These are phyloP conservation scores for Phytomonas francai DNA, from an alignment of 208 protist genomes.

Conservation along the genomic window DNA sequence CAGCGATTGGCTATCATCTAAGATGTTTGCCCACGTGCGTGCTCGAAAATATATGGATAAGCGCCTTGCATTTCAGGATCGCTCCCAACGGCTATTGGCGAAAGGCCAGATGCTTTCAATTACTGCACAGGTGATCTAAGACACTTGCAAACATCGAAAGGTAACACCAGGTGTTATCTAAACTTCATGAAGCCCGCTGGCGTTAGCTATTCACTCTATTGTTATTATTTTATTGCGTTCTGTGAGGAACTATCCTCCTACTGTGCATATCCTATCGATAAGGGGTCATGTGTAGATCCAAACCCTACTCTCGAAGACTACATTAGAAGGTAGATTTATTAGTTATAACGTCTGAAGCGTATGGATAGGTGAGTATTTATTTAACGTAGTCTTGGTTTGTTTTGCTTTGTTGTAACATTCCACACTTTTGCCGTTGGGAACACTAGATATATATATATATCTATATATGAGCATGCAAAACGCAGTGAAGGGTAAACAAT, in stretches of 20 bases:
- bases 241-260: neutral
- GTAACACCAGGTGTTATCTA: neutral
- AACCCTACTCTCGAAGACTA: neutral
- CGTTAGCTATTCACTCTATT: neutral
- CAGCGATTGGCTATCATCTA: neutral
- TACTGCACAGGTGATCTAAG: neutral
- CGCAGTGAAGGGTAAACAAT: neutral
- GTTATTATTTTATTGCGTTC: neutral
- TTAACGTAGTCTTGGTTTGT: slow-evolving; percentile 1
- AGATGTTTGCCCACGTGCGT: neutral
- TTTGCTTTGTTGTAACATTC: neutral
- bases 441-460: slow-evolving; percentile 3
- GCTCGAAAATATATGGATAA: neutral
- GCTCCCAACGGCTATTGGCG: neutral
- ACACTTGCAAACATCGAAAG: neutral
- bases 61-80: neutral
- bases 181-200: neutral
- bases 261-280: neutral
- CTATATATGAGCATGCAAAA: neutral
- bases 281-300: neutral
- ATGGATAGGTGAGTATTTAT: slow-evolving; percentile 1
- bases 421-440: neutral
- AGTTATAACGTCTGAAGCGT: neutral
- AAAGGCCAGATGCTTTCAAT: neutral
- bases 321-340: neutral